phyloP scores from a whole-genome alignment of 2,329 filamentous ascomycete species.

The Orbilia quercus region DNA sequence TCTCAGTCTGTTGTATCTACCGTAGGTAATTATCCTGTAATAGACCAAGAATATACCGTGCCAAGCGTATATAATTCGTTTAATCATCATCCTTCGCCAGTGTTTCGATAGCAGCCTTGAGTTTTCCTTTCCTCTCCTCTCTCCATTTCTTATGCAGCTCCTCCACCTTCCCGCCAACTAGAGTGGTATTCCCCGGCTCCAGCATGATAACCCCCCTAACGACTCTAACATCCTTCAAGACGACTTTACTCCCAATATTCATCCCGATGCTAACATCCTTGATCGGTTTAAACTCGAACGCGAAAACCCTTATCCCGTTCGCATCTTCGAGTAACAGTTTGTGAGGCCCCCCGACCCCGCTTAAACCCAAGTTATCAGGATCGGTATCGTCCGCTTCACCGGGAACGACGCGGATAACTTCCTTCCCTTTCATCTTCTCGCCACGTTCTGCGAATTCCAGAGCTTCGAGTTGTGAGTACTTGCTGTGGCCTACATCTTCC shows the following conservation, averaged over 20 bases:
- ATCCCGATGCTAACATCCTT: conserved; percentile 74
- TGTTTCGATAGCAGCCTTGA: conserved; percentile 72
- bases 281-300: conserved; percentile 76
- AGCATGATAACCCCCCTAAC: conserved; percentile 83
- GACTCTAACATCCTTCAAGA: conserved; percentile 73
- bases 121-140: conserved; percentile 74
- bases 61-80: not conserved
- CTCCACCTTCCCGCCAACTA: conserved; percentile 91
- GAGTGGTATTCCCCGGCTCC: conserved; percentile 73
- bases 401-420: conserved; percentile 79
- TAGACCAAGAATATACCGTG: conserved; percentile 20
- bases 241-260: conserved; percentile 82
- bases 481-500: conserved; percentile 80
- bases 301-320: conserved; percentile 75
- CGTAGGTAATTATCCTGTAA: not conserved
- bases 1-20: not conserved
- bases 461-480: conserved; percentile 88
- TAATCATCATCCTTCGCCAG: conserved; percentile 35
- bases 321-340: conserved; percentile 85
- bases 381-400: conserved; percentile 65
- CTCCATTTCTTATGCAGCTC: conserved; percentile 81
- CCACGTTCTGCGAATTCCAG: conserved; percentile 79
- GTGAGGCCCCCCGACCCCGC: conserved; percentile 71
- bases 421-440: conserved; percentile 78
- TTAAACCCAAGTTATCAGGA: conserved; percentile 43